Evolutionary conservation across 2,329 filamentous ascomycete genomes (phyloP), one percentile per base, ranked within the genome.

Genomic region (Calonectria crousiana): DNA sequence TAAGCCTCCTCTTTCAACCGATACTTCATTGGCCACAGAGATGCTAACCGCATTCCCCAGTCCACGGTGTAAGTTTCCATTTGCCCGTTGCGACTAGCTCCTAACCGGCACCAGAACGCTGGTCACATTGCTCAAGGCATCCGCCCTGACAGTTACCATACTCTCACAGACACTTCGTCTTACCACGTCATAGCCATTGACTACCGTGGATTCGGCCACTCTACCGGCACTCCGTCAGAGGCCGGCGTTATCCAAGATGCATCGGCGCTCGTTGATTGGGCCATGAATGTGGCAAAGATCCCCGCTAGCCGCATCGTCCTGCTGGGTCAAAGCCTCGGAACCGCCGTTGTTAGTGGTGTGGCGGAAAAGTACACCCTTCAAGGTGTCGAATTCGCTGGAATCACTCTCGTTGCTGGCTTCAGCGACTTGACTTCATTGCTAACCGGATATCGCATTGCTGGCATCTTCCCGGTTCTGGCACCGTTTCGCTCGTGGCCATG

Each of bases 181-280:
- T 92, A 95, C 69, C 96, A 98, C 82, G 90, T 98, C 56, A 88
- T 98, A n/a, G 91, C 95, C 49, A 92, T 98, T 79, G 95, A 98
- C 87, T 98, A 98, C 84, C 93, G 96, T 23, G 96, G 96, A 9
- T 98, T 95, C 79, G 96, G 95, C 0, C 89, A 91, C 49, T 97
- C 94, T 11, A 95, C 93, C 0, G 95, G 96, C n/a, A 86, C 85
- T 5, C 96, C 96, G 0, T 93, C 92, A 0, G 96, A 98, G 85
- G 86, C 90, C 44, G 96, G 96, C 0, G 86, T 98, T 10, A 94
- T 98, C 70, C 91, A 90, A 6, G 96, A 98, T 82, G 95, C 93
- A 20, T 88, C 93, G 4, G 89, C 95, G 0, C 86, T 95, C 4
- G 88, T 97, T 4, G 89, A 95, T 74, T 97, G 94, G 86, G 91